Evolutionary conservation across 2,329 filamentous ascomycete genomes (phyloP), one percentile per base, ranked within the genome.

Genomic region (Capronia americana): DNA sequence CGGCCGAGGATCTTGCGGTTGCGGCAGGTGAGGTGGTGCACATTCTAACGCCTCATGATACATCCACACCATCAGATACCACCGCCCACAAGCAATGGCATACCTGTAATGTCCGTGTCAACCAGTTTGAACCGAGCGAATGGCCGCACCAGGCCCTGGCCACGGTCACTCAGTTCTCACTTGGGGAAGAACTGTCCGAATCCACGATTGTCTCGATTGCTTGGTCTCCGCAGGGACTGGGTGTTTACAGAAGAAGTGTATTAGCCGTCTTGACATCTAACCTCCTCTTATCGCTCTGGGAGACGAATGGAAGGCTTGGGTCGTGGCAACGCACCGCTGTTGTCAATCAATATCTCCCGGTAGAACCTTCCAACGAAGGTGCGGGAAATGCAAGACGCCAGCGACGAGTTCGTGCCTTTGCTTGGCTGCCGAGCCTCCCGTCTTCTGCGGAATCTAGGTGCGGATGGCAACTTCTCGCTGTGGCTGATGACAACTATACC

Each of bases 221-320:
- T 8, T 89, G 87, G 87, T 88, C 86, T 4, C 78, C 83, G 1
- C 79, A 83, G 6, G 86, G 86, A 1, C 75, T 88, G 46, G 85
- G 80, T 20, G 82, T 81, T 69, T 83, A 87, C 73, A 77, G 81
- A 51, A 80, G 84, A 68, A 85, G 82, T 71, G 81, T 83, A 7
- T 79, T 89, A 30, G 84, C 82, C 1, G 81, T 87, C 17, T 76
- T 87, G 53, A 87, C 85, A 0, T 82, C 85, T 2, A 87, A 86
- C 69, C 75, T 87, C 62, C 72, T 85, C 1, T 74, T 89, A 4
- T 85, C 84, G 1, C 73, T 89, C 8, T 89, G 86, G 82, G 83
- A 85, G 56, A 78, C 82, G 2, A 74, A 80, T 34, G 82, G 82
- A 12, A 77, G 78, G 10, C 75, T 77, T 50, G 74, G 76, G 1